Evolutionary conservation across 2,329 filamentous ascomycete genomes (phyloP).

Genomic region (Sclerotinia spermophila): DNA sequence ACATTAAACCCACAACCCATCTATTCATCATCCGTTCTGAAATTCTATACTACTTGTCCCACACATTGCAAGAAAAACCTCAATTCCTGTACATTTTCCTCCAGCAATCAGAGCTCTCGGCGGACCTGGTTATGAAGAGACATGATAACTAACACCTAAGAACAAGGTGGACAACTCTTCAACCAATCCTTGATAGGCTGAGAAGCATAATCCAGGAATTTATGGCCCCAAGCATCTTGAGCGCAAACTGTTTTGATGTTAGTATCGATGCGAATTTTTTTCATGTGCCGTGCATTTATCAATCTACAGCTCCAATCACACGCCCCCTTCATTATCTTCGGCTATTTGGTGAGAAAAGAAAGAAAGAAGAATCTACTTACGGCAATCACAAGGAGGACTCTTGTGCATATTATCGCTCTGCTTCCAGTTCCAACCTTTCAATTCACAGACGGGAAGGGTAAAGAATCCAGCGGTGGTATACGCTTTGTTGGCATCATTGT

Average conservation of each 20-base stretch:
- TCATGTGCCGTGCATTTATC: neutral
- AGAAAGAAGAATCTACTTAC: neutral
- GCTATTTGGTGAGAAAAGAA: rapidly evolving
- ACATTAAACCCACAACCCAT: neutral
- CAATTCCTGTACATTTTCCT: neutral
- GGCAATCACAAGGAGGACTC: neutral
- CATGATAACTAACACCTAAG: neutral
- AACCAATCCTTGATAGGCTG: neutral
- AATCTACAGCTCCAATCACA: neutral
- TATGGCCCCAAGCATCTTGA: neutral
- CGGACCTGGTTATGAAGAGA: neutral
- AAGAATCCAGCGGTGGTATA: neutral
- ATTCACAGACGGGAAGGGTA: neutral
- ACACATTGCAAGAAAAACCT: neutral
- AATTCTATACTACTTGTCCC: neutral
- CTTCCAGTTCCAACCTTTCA: neutral
- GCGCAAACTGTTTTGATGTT: neutral
- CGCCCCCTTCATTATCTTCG: neutral
- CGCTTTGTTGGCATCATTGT: neutral
- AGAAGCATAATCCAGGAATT: neutral
- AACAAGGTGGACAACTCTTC: neutral
- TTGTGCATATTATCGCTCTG: neutral
- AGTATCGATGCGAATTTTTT: neutral
- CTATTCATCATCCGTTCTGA: neutral
- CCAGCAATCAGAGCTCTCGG: neutral